These are phyloP conservation scores for Hypoxylon sp. DNA, from an alignment of 2,329 filamentous ascomycete species.

Conservation along the genomic window DNA sequence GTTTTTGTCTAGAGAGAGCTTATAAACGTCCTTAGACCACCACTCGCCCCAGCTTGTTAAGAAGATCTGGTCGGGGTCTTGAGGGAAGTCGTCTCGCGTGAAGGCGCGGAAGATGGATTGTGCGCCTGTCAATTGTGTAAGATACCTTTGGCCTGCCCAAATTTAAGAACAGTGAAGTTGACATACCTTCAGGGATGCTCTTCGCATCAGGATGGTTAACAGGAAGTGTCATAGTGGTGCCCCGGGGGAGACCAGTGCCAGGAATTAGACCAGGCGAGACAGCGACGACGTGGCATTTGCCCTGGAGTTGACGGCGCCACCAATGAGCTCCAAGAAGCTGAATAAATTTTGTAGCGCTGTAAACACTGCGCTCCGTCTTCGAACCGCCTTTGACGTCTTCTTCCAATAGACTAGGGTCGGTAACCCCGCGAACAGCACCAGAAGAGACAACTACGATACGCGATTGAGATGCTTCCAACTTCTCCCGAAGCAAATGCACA, in stretches of 20 bases:
- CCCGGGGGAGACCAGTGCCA: conserved; percentile 56
- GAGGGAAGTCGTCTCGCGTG: conserved; percentile 59
- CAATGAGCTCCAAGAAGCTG: conserved; percentile 65
- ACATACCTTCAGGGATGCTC: conserved; percentile 58
- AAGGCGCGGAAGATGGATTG: conserved; percentile 60
- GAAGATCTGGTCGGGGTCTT: conserved; percentile 64
- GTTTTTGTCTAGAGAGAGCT: conserved; percentile 56
- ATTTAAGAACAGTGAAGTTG: not conserved
- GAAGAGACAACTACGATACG: conserved; percentile 65
- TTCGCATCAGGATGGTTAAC: conserved; percentile 61
- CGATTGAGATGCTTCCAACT: conserved; percentile 59
- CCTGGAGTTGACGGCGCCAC: conserved; percentile 65
- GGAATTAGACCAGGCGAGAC: conserved; percentile 66
- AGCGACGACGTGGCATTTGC: conserved; percentile 60
- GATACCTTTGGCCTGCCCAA: not conserved
- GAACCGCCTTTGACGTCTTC: conserved; percentile 52
- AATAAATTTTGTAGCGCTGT: conserved; percentile 62
- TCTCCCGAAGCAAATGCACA: conserved; percentile 61
- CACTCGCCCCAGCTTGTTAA: conserved; percentile 68
- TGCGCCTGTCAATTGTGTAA: conserved; percentile 54
- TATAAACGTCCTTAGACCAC: conserved; percentile 61
- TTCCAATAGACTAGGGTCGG: conserved; percentile 52
- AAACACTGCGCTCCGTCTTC: conserved; percentile 51
- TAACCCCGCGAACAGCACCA: conserved; percentile 58
- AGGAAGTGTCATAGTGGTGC: conserved; percentile 47